Percentiles rank a stretch among this genome's conserved stretches.
Evolutionary conservation across 1,284 basidiomycete genomes (phyloP).

Genomic region (Apiotrichum sp.): DNA sequence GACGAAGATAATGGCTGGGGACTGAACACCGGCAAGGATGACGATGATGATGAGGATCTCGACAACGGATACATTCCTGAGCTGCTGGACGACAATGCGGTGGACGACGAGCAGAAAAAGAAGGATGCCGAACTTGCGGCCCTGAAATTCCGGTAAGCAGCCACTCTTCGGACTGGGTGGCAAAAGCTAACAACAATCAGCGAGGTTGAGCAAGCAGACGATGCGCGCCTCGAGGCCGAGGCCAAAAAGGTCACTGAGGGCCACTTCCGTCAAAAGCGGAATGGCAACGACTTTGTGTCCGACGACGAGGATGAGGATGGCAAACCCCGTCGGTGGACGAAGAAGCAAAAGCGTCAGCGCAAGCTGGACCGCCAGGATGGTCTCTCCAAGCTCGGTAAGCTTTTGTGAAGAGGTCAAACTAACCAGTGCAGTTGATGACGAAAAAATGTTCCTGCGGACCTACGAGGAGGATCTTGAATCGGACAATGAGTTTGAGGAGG

Average conservation of each 20-base stretch:
- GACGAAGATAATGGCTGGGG: conserved; percentile 41
- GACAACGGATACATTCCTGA: conserved; percentile 30
- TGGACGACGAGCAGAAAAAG: conserved; percentile 26
- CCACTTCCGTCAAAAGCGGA: conserved; percentile 24
- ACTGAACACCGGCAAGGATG: conserved; percentile 12
- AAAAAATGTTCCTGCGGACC: conserved; percentile 24
- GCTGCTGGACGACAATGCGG: conserved; percentile 32
- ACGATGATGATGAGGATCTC: conserved; percentile 29
- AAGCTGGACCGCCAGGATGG: conserved; percentile 27
- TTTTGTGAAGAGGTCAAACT: conserved; percentile 12
- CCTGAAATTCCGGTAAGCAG: conserved; percentile 31
- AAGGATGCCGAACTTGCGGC: conserved; percentile 27
- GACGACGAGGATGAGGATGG: conserved; percentile 31
- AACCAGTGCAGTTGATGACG: conserved; percentile 18
- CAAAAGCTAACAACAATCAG: conserved; percentile 7
- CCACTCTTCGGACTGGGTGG: not conserved
- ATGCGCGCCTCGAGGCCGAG: conserved; percentile 30
- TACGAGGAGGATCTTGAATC: conserved; percentile 30
- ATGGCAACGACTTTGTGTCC: conserved; percentile 30
- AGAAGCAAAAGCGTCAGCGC: conserved; percentile 26
- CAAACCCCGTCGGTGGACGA: conserved; percentile 15
- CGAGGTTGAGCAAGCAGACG: conserved; percentile 32
- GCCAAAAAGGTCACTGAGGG: conserved; percentile 38
- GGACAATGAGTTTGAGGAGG: conserved; percentile 33
- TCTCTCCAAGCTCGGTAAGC: conserved; percentile 21